Evolutionary conservation across 495 filamentous ascomycete species (phyloP), one percentile per base, ranked within the genome.

Genomic region (Aspergillus hancockii): DNA sequence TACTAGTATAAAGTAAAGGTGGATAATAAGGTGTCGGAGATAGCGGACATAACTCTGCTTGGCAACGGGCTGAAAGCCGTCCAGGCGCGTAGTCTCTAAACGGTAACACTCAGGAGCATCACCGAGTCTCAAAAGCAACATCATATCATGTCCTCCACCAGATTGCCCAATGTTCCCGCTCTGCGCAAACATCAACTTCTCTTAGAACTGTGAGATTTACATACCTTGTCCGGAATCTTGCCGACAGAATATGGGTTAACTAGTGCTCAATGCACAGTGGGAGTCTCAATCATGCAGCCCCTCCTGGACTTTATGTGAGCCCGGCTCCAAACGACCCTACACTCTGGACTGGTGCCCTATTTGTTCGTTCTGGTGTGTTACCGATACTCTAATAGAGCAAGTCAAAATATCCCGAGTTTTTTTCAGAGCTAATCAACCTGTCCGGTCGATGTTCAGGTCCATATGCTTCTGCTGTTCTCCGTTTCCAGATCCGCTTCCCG

Each of bases 401-500:
- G n/a, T n/a, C n/a, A n/a, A n/a, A n/a, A n/a, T n/a, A n/a, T n/a
- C n/a, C n/a, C n/a, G n/a, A n/a, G n/a, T n/a, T n/a, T n/a, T 0
- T 14, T 5, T 3, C 36, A 9, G 57, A 43, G 36, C 51, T 36
- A 23, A 49, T 16, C 34, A 23, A 49, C 13, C 21, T 19, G 8
- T 34, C 18, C 1, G 16, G 43, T 2, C 18, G 16, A 21, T 49
- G 12, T 23, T 19, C 61, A 93, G 92, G 93, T 19, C 94, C 93
- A 16, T 98, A 97, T 76, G 83, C 90, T 31, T 85, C 88, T 32
- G 91, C 93, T 25, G 83, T 96, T 55, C 84, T 98, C 58, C 90
- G 93, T 55, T 96, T 97, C 76, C 87, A 90, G 60, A 86, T 98
- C 63, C 86, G 85, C 52, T 97, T 97, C 69, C 91, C 94, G 9